Evolutionary conservation across 2,329 filamentous ascomycete species (phyloP).

Genomic region (Hymenoscyphus linearis): DNA sequence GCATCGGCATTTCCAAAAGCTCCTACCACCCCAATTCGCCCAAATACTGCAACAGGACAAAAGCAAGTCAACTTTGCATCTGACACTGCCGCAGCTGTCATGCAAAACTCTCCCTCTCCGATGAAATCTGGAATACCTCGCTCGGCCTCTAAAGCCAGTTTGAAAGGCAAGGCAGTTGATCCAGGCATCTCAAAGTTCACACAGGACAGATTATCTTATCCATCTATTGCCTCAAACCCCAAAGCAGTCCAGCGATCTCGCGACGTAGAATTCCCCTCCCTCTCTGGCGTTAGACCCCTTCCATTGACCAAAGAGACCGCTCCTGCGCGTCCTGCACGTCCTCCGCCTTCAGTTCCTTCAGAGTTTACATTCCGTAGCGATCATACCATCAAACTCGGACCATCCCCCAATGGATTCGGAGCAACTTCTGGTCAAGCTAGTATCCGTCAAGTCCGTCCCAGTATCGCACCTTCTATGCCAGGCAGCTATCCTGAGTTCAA

Average conservation of each 20-base stretch:
- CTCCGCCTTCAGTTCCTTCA: constrained; percentile 41
- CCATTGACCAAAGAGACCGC: constrained; percentile 19
- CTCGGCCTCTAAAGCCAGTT: constrained; percentile 35
- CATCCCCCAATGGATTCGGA: constrained; percentile 47
- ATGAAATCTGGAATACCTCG: constrained; percentile 45
- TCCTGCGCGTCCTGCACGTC: constrained; percentile 8
- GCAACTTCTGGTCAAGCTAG: constrained; percentile 54
- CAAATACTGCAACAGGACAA: constrained; percentile 46
- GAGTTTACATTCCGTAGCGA: constrained; percentile 63
- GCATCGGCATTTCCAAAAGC: constrained; percentile 49
- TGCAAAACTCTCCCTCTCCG: constrained; percentile 51
- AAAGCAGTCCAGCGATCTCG: constrained; percentile 10
- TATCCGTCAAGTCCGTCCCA: constrained; percentile 54
- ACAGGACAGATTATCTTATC: constrained; percentile 41
- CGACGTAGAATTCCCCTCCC: constrained; percentile 28
- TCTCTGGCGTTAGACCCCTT: constrained; percentile 25
- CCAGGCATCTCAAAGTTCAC: constrained; percentile 26
- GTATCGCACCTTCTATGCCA: constrained; percentile 47
- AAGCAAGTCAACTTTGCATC: constrained; percentile 82
- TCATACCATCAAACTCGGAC: constrained; percentile 55
- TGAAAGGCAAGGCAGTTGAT: constrained; percentile 29
- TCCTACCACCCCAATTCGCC: constrained; percentile 51
- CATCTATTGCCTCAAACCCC: constrained; percentile 42
- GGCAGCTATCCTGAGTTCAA: constrained; percentile 50
- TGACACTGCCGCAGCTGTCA: constrained; percentile 43